Evolutionary conservation across 805 yeast species (phyloP).

Genomic region (Starmerella bacillaris): DNA sequence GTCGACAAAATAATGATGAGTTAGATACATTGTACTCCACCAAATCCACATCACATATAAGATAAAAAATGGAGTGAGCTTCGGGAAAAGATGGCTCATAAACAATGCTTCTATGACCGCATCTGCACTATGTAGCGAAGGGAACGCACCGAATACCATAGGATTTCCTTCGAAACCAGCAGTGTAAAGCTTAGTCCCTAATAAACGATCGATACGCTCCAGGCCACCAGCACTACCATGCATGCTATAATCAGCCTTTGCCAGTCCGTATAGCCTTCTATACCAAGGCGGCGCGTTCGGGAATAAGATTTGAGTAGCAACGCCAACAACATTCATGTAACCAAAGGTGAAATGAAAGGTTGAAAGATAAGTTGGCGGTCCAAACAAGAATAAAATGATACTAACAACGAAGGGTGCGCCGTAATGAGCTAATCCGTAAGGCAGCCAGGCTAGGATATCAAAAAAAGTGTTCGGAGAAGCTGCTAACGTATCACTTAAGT

Average conservation of each 20-base stretch:
- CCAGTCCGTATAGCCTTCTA: slow-evolving; percentile 61
- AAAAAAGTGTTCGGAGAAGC: slow-evolving; percentile 43
- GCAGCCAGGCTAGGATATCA: slow-evolving; percentile 86
- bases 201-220: slow-evolving; percentile 60
- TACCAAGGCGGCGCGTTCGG: slow-evolving; percentile 99
- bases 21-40: slow-evolving; percentile 97
- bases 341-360: slow-evolving; percentile 88
- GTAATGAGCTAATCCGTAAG: slow-evolving; percentile 82
- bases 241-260: slow-evolving; percentile 83
- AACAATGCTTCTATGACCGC: slow-evolving; percentile 88
- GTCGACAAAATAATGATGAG: slow-evolving; percentile 91
- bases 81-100: slow-evolving; percentile 67
- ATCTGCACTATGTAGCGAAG: slow-evolving; percentile 83
- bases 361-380: slow-evolving; percentile 73
- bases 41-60: slow-evolving; percentile 81
- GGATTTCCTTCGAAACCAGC: slow-evolving; percentile 71
- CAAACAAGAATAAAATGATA: slow-evolving; percentile 58
- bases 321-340: slow-evolving; percentile 79
- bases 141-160: slow-evolving; percentile 75
- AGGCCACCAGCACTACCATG: slow-evolving; percentile 91
- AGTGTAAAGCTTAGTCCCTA: slow-evolving; percentile 71
- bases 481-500: slow-evolving; percentile 67
- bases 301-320: slow-evolving; percentile 57
- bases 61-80: slow-evolving; percentile 43
- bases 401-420: slow-evolving; percentile 83